Conservation (phyloP, 1,284 basidiomycete genomes). For the Coniferiporia weirii region DNA sequence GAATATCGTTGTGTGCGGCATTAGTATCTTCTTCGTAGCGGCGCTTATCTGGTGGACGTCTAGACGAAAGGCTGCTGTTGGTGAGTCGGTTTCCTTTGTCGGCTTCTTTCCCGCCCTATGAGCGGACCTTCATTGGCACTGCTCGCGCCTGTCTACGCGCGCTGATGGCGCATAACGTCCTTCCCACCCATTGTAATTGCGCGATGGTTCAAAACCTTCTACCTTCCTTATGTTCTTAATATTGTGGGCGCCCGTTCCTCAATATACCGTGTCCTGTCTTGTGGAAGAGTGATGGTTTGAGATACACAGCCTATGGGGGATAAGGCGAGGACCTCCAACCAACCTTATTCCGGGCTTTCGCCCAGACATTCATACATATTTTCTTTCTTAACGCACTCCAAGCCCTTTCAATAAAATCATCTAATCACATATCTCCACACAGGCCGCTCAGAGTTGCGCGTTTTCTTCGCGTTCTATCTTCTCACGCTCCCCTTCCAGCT, state of each 20-base stretch:
- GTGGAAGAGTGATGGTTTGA: no score
- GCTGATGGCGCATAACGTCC: neutral
- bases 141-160: neutral
- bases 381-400: no score
- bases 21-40: conserved; percentile 50
- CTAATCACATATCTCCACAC: conserved; percentile 20
- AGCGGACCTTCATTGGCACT: neutral
- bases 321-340: no score
- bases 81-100: conserved; percentile 17
- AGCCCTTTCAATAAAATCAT: neutral
- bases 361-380: no score
- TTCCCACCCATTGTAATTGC: no score
- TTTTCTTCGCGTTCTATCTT: conserved; percentile 62
- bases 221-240: no score
- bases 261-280: no score
- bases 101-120: neutral
- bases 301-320: no score
- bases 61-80: conserved; percentile 49
- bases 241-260: no score
- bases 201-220: no score
- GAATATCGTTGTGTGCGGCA: conserved; percentile 61
- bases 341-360: no score
- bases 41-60: conserved; percentile 41
- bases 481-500: conserved; percentile 73
- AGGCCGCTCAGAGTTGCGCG: conserved; percentile 67